Conservation (phyloP, 2,329 filamentous ascomycete species). For the Pleomassaria siparia region DNA sequence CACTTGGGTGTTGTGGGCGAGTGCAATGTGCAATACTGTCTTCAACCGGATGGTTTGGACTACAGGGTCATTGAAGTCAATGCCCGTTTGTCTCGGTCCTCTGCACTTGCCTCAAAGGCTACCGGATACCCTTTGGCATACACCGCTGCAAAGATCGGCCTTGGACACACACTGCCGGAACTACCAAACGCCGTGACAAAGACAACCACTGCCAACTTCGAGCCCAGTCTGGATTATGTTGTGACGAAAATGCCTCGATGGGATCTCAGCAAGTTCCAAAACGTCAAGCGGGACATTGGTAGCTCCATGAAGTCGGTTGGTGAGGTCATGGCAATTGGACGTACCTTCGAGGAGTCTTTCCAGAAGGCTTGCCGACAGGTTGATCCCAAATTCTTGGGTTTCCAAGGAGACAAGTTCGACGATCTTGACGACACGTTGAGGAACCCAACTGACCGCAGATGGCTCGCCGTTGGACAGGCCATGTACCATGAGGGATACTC, state of each 20-base stretch:
- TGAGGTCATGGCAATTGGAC: conserved; percentile 98
- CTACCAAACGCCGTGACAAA: conserved; percentile 97
- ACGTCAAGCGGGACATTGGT: conserved; percentile 95
- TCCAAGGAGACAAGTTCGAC: conserved; percentile 94
- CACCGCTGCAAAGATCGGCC: conserved; percentile 95
- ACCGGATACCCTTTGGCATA: conserved; percentile 97
- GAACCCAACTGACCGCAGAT: conserved; percentile 94
- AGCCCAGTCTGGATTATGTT: conserved; percentile 95
- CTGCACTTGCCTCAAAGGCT: conserved; percentile 94
- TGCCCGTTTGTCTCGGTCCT: conserved; percentile 95
- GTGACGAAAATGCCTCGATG: conserved; percentile 98
- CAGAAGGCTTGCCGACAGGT: conserved; percentile 98
- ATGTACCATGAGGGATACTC: conserved; percentile 97
- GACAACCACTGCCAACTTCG: conserved; percentile 98
- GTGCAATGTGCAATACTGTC: conserved; percentile 97
- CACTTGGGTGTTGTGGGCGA: conserved; percentile 97
- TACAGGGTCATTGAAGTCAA: conserved; percentile 99
- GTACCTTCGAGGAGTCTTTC: conserved; percentile 98
- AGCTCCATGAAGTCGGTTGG: conserved; percentile 99
- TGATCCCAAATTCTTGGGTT: conserved; percentile 86
- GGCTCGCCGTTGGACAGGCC: conserved; percentile 95
- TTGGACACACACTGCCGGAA: conserved; percentile 92
- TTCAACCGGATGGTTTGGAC: conserved; percentile 94
- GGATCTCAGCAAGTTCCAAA: conserved; percentile 98
- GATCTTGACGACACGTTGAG: conserved; percentile 85